These are phyloP conservation scores for Paramecium tetraurelia DNA, from an alignment of 73 alveolate species.

Conservation along the genomic window DNA sequence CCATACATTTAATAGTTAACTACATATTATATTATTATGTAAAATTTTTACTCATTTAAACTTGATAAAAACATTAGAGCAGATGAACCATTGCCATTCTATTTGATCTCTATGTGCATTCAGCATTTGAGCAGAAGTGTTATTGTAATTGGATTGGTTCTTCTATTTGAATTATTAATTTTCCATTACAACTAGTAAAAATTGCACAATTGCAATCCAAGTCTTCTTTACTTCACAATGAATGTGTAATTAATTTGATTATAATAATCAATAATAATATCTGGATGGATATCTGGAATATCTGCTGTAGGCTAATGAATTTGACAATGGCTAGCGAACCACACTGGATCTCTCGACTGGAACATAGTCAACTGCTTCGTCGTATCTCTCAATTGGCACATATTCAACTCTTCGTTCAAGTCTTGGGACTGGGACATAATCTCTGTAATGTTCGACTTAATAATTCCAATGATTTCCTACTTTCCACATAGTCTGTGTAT, in stretches of 20 bases:
- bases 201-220: neutral
- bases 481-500: conserved; percentile 58
- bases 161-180: too few relatives aligned
- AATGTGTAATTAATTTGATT: neutral
- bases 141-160: neutral
- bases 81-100: too few relatives aligned
- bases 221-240: neutral
- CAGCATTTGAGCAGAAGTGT: neutral
- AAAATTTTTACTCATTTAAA: neutral
- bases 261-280: conserved; percentile 23
- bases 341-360: conserved; percentile 48
- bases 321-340: neutral
- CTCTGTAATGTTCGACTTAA: conserved; percentile 56
- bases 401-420: conserved; percentile 58
- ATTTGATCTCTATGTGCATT: too few relatives aligned
- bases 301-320: neutral
- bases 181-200: neutral
- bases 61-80: neutral
- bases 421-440: conserved; percentile 63
- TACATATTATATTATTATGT: too few relatives aligned
- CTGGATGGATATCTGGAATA: conserved; percentile 52
- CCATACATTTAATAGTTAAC: neutral
- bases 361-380: conserved; percentile 52
- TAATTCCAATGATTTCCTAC: neutral
- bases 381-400: conserved; percentile 57